Conservation (phyloP, 768 basidiomycete species). For the Rhizopogon vesiculosus region DNA sequence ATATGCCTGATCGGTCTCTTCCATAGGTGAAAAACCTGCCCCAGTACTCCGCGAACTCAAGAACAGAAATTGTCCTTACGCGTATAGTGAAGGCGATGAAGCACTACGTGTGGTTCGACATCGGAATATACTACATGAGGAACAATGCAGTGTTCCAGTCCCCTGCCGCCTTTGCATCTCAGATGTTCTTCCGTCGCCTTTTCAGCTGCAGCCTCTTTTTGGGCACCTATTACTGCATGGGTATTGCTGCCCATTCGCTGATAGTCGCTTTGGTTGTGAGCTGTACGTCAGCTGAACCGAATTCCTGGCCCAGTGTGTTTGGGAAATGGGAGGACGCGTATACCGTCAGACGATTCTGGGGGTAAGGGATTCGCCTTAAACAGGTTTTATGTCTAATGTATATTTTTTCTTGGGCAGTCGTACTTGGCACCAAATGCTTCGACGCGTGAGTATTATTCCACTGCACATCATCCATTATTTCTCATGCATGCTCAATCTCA, state of each 20-base stretch:
- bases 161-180: neutral
- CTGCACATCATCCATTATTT: too few species aligned
- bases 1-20: neutral
- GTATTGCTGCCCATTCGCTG: neutral
- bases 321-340: constrained; percentile 29
- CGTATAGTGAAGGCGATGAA: constrained; percentile 9
- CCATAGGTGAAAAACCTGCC: constrained; percentile 5
- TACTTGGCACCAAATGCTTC: too few species aligned
- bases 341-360: constrained; percentile 36
- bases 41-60: constrained; percentile 8
- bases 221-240: neutral
- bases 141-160: constrained; percentile 8
- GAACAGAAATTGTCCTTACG: constrained; percentile 17
- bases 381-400: neutral
- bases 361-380: constrained; percentile 22
- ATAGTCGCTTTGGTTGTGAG: constrained; percentile 8
- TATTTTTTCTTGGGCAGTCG: too few species aligned
- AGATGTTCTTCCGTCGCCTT: neutral
- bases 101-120: constrained; percentile 11
- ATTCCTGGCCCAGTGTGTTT: constrained; percentile 37
- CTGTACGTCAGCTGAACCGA: constrained; percentile 17
- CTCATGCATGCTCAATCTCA: too few species aligned
- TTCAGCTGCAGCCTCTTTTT: neutral
- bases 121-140: constrained; percentile 6
- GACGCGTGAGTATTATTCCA: too few species aligned